Evolutionary conservation across 139 green algal species (phyloP), one percentile per base, ranked within the genome.

Genomic region (Chlorella sp.): DNA sequence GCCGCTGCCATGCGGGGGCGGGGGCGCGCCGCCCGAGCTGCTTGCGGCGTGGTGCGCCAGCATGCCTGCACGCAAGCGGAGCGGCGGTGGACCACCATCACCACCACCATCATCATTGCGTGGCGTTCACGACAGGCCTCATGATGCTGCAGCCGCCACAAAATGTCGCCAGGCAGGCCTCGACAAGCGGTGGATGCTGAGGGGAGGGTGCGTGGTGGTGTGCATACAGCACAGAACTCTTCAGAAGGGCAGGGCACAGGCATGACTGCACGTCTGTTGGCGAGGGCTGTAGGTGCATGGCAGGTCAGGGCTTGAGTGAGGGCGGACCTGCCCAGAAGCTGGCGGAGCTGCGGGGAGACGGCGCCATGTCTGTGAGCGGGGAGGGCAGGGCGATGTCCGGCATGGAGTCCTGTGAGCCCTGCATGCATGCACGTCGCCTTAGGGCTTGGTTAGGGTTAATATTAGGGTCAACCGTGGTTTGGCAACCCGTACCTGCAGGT

Each of bases 311-410:
- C 29, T 24, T 23, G 3, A 35, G 27, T 67, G 29, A 23, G 24
- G 55, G 64, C 64, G 5, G 22, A 61, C 72, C 82, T 55, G 82
- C 73, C 82, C 82, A 87, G 61, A 82, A 87, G 6, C 69, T 81
- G 2, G 75, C 75, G 0, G 77, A 77, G 62, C 77, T 84, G 32
- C 77, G 69, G 0, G 77, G 77, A 23, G 81, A 79, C 0, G 81
- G 74, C 20, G 69, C 17, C 31, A 67, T 60, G 26, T 62, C 61
- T 2, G 77, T 49, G 3, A 67, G 27, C 22, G 61, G 63, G 2
- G 63, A 69, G 2, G 31, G 63, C 5, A 49, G 5, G 32, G 27
- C 63, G 23, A 69, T 26, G 31, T 69, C 78, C 31, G 34, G 71
- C 32, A 70, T 49, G 33, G 59, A 77, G 35, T 55, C 63, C 32